Base-by-base conservation (phyloP, 176 grass and related monocot species). In the Themeda triandra region DNA sequence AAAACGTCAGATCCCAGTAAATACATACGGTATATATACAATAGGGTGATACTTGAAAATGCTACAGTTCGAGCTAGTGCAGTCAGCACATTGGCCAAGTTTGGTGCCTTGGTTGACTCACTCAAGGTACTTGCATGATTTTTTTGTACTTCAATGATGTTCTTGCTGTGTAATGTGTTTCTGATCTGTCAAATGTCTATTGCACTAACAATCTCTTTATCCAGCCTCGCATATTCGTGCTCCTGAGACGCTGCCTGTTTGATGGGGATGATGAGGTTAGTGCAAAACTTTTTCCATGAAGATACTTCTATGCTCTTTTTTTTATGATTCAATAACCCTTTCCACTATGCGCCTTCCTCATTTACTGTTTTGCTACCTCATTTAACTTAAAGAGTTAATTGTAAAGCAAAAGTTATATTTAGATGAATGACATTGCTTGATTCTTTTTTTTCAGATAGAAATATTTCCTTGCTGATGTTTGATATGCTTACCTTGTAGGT, bases 31-130 rank as follows among this genome's bases (percentile, higher is more conserved):
- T 96, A 96, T 75, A 96, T 99, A 69, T 99, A 99, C 76, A 99
- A 99, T 33, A 94, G 96, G 62, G 89, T 99, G 53, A 99, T 99
- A 87, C 93, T 99, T 89, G 96, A 99, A 92, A 99, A 96, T 94
- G 96, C 96, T 71, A 99, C 96, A 59, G 96, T 99, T 76, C 91
- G 96, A 83, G 96, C 96, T 82, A 88, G 87, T 89, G 96, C 96
- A 53, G 96, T 99, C 49, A 99, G 93, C 85, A 99, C 96, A 9
- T 86, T 99, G 93, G 91, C 91, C 30, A 99, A 99, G 82, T 99
- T 99, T 63, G 96, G 93, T 8, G 93, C 96, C 13, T 87, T 94
- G 88, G 88, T 99, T 82, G 93, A 99, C 45, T 87, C 96, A 65
- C 83, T 99, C 33, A 99, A 99, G 96, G 96, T 99, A 92, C 24